These are phyloP conservation scores for Cryptomeria japonica DNA, from an alignment of 75 land plant genomes.

Conservation along the genomic window DNA sequence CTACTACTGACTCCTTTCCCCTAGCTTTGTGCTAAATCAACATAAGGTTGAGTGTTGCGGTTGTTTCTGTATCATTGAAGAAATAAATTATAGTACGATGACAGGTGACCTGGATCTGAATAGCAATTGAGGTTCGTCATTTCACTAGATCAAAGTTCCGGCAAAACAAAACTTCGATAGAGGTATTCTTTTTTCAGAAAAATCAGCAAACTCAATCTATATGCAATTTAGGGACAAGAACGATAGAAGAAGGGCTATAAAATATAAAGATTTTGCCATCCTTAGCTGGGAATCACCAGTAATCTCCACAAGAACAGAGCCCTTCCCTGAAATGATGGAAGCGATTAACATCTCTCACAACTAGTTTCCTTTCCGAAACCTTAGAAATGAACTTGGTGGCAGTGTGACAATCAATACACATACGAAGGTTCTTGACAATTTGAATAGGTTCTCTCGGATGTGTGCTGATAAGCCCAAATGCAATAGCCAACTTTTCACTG, in stretches of 20 bases:
- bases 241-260: background rate
- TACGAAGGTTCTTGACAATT: background rate
- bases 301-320: background rate
- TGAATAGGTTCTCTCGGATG: background rate
- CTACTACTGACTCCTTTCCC: too few species aligned
- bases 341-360: background rate
- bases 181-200: background rate
- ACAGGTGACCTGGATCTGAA: background rate
- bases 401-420: background rate
- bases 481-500: slow-evolving; percentile 1
- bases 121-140: background rate
- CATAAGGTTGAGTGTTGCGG: background rate
- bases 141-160: background rate
- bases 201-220: background rate
- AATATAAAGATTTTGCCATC: background rate
- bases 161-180: background rate
- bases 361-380: background rate
- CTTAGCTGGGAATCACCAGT: background rate
- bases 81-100: background rate
- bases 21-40: too few species aligned
- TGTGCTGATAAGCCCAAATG: slow-evolving; percentile 1
- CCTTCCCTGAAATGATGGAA: background rate
- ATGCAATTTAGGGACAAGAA: background rate
- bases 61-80: background rate
- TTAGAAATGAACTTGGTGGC: slow-evolving; percentile 1